Conservation (phyloP, 2,329 filamentous ascomycete genomes). For the Trichoderma sp. region DNA sequence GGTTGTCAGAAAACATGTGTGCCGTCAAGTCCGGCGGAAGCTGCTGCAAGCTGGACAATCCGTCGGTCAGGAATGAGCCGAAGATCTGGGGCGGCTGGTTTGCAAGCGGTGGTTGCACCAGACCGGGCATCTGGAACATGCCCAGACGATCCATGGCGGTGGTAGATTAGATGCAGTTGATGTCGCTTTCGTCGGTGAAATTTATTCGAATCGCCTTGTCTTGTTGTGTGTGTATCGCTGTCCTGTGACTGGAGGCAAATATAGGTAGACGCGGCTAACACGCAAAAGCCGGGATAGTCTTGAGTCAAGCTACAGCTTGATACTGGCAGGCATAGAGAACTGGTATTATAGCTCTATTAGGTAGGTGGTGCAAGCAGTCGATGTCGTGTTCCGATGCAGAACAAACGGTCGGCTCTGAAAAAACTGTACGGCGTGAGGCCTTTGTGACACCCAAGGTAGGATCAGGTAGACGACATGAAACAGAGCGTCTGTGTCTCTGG, state of each 20-base stretch:
- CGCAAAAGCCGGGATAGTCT: background rate
- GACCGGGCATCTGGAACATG: constrained; percentile 55
- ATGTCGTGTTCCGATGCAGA: background rate
- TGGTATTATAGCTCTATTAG: background rate
- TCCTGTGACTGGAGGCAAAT: background rate
- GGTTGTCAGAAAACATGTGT: constrained; percentile 58
- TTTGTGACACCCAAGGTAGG: background rate
- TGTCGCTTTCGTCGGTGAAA: background rate
- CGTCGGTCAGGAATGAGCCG: constrained; percentile 58
- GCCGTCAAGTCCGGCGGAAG: constrained; percentile 55
- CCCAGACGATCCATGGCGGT: constrained; percentile 45
- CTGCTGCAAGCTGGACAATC: constrained; percentile 51
- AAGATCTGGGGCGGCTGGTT: constrained; percentile 69
- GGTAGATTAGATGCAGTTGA: background rate
- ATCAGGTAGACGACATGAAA: no score
- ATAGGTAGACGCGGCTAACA: background rate
- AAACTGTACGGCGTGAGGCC: background rate
- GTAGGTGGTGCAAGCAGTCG: background rate
- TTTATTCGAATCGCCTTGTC: background rate
- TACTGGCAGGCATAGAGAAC: background rate
- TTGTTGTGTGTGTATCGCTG: background rate
- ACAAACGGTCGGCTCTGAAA: background rate
- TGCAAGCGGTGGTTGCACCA: constrained; percentile 56
- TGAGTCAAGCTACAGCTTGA: background rate
- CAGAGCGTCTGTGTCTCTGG: background rate